Evolutionary conservation across 176 grass and related monocot species (phyloP), one percentile per base, ranked within the genome.

Genomic region (bread wheat (Triticum aestivum)): DNA sequence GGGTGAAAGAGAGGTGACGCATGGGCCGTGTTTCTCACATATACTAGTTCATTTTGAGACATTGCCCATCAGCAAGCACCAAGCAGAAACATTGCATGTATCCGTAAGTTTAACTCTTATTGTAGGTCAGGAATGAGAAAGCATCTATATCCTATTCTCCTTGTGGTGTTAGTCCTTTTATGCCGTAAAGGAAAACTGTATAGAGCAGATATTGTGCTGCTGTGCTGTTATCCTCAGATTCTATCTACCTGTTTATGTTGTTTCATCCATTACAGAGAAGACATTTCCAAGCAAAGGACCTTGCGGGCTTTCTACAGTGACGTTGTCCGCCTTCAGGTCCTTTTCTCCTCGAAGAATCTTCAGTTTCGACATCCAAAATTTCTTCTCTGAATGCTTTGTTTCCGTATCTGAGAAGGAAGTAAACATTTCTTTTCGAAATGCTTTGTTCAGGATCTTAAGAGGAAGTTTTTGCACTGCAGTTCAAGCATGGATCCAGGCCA

Each of bases 281-380:
- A 98, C 51, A 87, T 98, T 80, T 95, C 96, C 75, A 79, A 82
- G 73, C 80, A 49, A 92, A 93, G 88, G 73, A 92, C 79, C 49
- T 88, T 98, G n/a, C 67, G 84, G 33, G 63, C 88, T 80, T 92
- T 92, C 84, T 98, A 94, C 56, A 79, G 69, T 45, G 88, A 95
- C 68, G 90, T 98, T 59, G 83, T 95, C 51, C 90, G 27, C 13
- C 96, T 98, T 84, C 91, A 94, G 95, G 92, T 97, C 10, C 32
- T 6, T 77, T 79, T 89, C 39, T 78, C 11, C 11, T 51, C 37
- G 2, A 62, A 23, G 42, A 37, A 65, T 67, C 4, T 35, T 6
- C 13, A 9, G 14, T 85, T 45, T 2, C 5, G 8, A 8, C 26
- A 73, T 81, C 58, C 52, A 84, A 10, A 6, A 42, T 14, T 83